These are phyloP conservation scores for Aspergillus intermedius DNA, from an alignment of 2,329 filamentous ascomycete genomes.

Conservation along the genomic window DNA sequence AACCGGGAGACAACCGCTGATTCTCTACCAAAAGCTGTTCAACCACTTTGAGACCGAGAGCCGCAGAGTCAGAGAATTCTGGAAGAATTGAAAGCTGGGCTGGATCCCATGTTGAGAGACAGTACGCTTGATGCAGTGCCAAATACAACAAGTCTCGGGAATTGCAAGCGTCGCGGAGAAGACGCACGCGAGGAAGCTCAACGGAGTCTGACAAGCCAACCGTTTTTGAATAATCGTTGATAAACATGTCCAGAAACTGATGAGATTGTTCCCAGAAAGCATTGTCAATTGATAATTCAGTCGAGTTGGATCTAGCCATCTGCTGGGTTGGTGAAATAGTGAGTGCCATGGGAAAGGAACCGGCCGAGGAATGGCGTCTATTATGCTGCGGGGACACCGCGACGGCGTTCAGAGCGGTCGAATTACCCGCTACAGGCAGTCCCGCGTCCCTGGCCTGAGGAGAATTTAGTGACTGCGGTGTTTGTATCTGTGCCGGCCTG, in stretches of 20 bases:
- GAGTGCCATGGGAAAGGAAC: neutral
- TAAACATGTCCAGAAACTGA: slow-evolving; percentile 12
- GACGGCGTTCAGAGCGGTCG: neutral
- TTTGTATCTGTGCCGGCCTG: slow-evolving; percentile 51
- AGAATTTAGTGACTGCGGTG: neutral
- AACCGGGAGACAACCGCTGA: slow-evolving; percentile 28
- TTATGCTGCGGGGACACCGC: neutral
- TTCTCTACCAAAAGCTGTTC: slow-evolving; percentile 44
- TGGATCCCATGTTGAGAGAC: slow-evolving; percentile 45
- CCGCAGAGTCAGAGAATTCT: slow-evolving; percentile 25
- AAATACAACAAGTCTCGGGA: slow-evolving; percentile 58
- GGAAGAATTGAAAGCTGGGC: slow-evolving; percentile 32
- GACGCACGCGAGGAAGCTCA: slow-evolving; percentile 41
- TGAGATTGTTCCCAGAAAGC: slow-evolving; percentile 8
- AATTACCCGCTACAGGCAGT: neutral
- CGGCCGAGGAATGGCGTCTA: neutral
- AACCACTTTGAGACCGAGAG: slow-evolving; percentile 31
- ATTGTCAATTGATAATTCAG: neutral
- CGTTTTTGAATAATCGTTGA: slow-evolving; percentile 7
- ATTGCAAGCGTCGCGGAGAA: slow-evolving; percentile 53
- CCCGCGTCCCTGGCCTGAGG: neutral
- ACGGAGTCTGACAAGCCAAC: slow-evolving; percentile 33
- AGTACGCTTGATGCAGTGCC: slow-evolving; percentile 60
- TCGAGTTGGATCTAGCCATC: neutral
- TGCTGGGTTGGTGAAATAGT: neutral